phyloP scores from a whole-genome alignment of 2,329 filamentous ascomycete genomes.

The Diplodia scrobiculata region DNA sequence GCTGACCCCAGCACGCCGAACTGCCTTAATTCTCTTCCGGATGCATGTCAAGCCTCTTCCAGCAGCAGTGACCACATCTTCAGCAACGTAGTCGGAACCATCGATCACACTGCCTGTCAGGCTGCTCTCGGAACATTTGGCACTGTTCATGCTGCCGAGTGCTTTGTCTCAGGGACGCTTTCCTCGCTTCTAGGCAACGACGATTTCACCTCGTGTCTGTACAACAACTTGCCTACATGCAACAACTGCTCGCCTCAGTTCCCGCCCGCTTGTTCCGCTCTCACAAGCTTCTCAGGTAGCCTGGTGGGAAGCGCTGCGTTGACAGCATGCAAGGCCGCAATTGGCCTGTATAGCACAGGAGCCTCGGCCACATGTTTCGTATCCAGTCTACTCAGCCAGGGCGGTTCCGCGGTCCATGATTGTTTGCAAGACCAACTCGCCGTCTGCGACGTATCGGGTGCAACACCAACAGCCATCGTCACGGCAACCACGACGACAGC shows the following conservation, averaged over 20 bases:
- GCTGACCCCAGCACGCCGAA: background rate
- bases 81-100: background rate
- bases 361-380: background rate
- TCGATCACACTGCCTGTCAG: background rate
- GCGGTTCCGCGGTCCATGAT: background rate
- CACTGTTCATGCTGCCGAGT: background rate
- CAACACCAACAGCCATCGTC: background rate
- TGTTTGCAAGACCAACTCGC: background rate
- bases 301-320: background rate
- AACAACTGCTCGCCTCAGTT: background rate
- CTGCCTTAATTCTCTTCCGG: background rate
- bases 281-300: background rate
- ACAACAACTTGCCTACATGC: constrained; percentile 2
- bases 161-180: background rate
- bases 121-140: background rate
- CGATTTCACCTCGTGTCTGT: background rate
- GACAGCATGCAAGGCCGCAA: background rate
- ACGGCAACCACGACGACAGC: background rate
- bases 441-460: background rate
- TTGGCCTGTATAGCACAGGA: background rate
- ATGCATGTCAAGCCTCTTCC: background rate
- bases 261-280: background rate
- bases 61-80: background rate
- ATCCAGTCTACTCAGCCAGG: background rate
- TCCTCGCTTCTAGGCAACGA: background rate